phyloP scores from a whole-genome alignment of 1,284 basidiomycete species.

The Omphalotus olearius region DNA sequence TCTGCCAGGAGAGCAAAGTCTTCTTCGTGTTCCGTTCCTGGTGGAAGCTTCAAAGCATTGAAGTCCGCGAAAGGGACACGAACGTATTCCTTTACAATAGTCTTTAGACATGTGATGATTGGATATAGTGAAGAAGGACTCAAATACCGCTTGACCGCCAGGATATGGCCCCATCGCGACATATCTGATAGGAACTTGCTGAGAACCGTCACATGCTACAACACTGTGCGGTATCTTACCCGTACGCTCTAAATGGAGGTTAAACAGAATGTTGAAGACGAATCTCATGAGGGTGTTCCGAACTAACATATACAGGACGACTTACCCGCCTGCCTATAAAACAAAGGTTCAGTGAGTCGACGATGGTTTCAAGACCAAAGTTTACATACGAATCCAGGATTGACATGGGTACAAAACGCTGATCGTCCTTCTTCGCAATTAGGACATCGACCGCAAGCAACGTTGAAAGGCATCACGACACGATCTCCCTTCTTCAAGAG shows the following conservation, averaged over 20 bases:
- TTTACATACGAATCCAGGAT: slow-evolving; percentile 48
- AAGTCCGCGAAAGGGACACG: slow-evolving; percentile 51
- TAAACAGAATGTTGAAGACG: too few relatives aligned
- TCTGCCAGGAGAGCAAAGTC: slow-evolving; percentile 52
- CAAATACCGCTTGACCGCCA: slow-evolving; percentile 43
- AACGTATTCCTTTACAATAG: slow-evolving; percentile 38
- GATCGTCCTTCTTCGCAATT: slow-evolving; percentile 50
- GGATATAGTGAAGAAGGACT: not conserved
- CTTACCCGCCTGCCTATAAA: slow-evolving; percentile 37
- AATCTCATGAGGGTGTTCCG: not conserved
- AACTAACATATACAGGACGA: not conserved
- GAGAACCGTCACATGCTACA: not conserved
- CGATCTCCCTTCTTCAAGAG: slow-evolving; percentile 46
- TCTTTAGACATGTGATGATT: not conserved
- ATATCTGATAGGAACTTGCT: slow-evolving; percentile 27
- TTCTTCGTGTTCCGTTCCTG: slow-evolving; percentile 49
- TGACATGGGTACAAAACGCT: slow-evolving; percentile 50
- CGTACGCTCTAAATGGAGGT: slow-evolving; percentile 33
- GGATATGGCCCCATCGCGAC: slow-evolving; percentile 49
- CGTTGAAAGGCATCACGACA: slow-evolving; percentile 54
- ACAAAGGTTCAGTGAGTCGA: not conserved
- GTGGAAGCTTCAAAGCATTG: slow-evolving; percentile 46
- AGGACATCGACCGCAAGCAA: slow-evolving; percentile 48
- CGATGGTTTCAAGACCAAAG: not conserved
- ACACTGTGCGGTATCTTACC: slow-evolving; percentile 23